These are phyloP conservation scores for Neonectria hederae DNA, from an alignment of 2,329 filamentous ascomycete species.

Conservation along the genomic window DNA sequence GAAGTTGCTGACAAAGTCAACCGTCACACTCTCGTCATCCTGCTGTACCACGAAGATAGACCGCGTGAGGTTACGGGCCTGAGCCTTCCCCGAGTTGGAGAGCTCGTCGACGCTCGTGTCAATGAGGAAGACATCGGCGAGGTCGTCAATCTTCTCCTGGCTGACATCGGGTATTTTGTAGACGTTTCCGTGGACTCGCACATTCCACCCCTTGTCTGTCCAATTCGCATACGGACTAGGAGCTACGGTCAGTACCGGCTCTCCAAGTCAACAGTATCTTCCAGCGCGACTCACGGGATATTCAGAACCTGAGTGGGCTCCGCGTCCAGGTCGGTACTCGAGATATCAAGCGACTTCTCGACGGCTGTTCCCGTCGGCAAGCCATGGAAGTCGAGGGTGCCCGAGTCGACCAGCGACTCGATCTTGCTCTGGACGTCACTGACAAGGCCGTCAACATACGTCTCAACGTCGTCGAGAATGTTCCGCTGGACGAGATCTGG, in stretches of 20 bases:
- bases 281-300: constrained; percentile 59
- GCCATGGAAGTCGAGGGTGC: constrained; percentile 73
- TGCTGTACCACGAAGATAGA: constrained; percentile 82
- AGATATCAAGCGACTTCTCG: constrained; percentile 68
- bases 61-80: constrained; percentile 78
- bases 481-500: constrained; percentile 44
- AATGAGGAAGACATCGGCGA: constrained; percentile 77
- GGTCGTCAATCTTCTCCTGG: constrained; percentile 69
- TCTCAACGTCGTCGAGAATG: constrained; percentile 55
- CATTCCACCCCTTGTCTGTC: constrained; percentile 80
- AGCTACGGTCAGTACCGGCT: background rate
- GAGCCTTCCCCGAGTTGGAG: constrained; percentile 65
- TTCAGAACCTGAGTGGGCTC: constrained; percentile 77
- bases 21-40: constrained; percentile 67
- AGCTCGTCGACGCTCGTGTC: constrained; percentile 70
- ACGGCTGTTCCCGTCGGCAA: constrained; percentile 72
- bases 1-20: constrained; percentile 62
- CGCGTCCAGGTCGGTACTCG: constrained; percentile 66
- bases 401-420: constrained; percentile 69
- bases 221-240: constrained; percentile 75
- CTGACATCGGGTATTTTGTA: constrained; percentile 79
- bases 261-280: background rate
- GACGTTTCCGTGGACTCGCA: constrained; percentile 82
- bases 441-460: constrained; percentile 61
- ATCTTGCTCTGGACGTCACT: constrained; percentile 63